A percentile compares a stretch with the other conserved stretches of the same genome.
phyloP scores from a whole-genome alignment of 306 rosid genomes.

The Rosa lucieae region DNA sequence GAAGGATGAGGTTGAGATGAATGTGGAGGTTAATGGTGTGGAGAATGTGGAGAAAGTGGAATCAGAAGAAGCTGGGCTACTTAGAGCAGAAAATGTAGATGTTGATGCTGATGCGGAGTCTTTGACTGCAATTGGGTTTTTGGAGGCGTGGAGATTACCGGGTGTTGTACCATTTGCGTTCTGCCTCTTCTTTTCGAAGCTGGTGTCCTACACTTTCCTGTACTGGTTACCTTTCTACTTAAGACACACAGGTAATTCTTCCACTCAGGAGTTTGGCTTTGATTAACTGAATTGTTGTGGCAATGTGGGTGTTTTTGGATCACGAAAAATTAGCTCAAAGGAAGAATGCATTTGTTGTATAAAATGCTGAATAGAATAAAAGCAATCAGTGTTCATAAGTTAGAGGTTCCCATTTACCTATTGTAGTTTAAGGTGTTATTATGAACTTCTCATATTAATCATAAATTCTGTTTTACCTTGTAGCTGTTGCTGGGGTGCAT shows the following conservation, averaged over 20 bases:
- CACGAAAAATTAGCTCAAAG: background rate
- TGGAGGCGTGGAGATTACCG: conserved; percentile 91
- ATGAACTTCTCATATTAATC: conserved; percentile 4
- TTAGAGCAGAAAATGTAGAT: conserved; percentile 39
- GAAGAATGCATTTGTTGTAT: background rate
- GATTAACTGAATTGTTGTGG: background rate
- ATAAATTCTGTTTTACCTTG: conserved; percentile 19
- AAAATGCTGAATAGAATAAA: background rate
- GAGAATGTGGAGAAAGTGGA: conserved; percentile 44
- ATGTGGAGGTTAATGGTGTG: conserved; percentile 29
- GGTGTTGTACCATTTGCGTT: conserved; percentile 83
- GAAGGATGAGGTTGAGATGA: conserved; percentile 49
- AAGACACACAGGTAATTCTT: conserved; percentile 61
- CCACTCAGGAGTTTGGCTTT: background rate
- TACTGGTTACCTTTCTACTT: conserved; percentile 95
- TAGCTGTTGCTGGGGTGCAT: conserved; percentile 82
- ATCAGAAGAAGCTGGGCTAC: conserved; percentile 68
- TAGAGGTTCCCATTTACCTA: background rate
- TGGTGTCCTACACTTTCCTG: conserved; percentile 89
- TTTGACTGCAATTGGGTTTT: conserved; percentile 77
- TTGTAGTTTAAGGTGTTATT: background rate
- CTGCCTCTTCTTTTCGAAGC: conserved; percentile 92
- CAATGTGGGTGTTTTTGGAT: background rate
- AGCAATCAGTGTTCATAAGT: background rate
- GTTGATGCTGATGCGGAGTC: conserved; percentile 25